A percentile compares a stretch with the other conserved stretches of the same genome.
These are phyloP conservation scores for Dioszegia hungarica DNA, from an alignment of 768 basidiomycete genomes.

Conservation along the genomic window DNA sequence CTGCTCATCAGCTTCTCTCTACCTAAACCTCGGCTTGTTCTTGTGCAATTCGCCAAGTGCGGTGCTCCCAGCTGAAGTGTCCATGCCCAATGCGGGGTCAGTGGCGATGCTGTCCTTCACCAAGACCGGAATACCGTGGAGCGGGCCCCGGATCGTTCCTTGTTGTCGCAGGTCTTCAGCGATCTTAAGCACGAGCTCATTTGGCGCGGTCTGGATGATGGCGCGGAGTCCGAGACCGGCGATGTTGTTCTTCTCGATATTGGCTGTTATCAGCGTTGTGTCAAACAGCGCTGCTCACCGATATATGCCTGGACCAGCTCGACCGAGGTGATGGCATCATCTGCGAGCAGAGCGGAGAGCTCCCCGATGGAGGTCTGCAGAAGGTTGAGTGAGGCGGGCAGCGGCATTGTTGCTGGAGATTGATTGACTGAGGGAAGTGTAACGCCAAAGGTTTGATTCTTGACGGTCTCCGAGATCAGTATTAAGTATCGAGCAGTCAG, in stretches of 20 bases:
- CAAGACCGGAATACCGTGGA: constrained; percentile 42
- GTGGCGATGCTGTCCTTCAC: constrained; percentile 44
- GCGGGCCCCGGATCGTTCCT: constrained; percentile 8
- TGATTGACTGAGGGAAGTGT: no score
- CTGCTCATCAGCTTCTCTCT: background rate
- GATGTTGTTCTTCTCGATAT: constrained; percentile 36
- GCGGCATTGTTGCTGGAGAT: no score
- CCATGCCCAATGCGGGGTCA: constrained; percentile 32
- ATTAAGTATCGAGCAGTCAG: no score
- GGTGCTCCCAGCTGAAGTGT: constrained; percentile 35
- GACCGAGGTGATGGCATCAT: no score
- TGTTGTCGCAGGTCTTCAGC: constrained; percentile 28
- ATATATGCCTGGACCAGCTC: no score
- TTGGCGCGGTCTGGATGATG: constrained; percentile 36
- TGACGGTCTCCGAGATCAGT: no score
- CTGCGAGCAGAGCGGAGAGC: no score
- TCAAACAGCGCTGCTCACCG: no score
- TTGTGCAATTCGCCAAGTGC: constrained; percentile 11
- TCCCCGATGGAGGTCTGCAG: background rate
- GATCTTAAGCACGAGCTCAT: constrained; percentile 20
- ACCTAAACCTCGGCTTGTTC: background rate
- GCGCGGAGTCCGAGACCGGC: constrained; percentile 34
- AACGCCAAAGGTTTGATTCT: no score
- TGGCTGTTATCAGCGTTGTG: constrained; percentile 6
- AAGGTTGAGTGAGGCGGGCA: no score